A percentile compares a stretch with the other conserved stretches of the same genome.
phyloP scores from a whole-genome alignment of 2,329 filamentous ascomycete genomes.

The Didymella glomerata region DNA sequence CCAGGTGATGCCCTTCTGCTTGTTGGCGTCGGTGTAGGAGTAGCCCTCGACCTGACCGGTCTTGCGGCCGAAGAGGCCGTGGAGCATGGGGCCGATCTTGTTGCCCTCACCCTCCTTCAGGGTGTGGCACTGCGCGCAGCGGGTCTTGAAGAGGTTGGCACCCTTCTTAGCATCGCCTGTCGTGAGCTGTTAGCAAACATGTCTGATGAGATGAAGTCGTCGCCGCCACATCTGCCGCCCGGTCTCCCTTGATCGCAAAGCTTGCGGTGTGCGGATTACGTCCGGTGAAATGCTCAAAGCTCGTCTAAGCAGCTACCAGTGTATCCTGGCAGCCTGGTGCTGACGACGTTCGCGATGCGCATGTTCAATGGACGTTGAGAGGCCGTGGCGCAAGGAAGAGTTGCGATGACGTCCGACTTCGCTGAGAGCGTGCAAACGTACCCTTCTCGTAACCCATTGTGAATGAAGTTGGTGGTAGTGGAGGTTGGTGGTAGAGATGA shows the following conservation, averaged over 20 bases:
- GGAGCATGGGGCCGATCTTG: constrained; percentile 97
- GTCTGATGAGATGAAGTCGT: constrained; percentile 10
- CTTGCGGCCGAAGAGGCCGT: constrained; percentile 98
- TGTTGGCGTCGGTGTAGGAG: constrained; percentile 99
- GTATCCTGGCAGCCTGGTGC: constrained; percentile 15
- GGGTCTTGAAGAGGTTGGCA: constrained; percentile 98
- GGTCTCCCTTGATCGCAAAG: constrained; percentile 40
- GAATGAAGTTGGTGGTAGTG: constrained; percentile 33
- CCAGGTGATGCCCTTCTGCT: constrained; percentile 93
- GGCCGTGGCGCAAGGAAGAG: constrained; percentile 29
- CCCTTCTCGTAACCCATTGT: constrained; percentile 54
- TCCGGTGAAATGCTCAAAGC: constrained; percentile 20
- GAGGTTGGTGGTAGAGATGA: constrained; percentile 28
- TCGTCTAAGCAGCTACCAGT: constrained; percentile 7
- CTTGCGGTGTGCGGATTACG: constrained; percentile 27
- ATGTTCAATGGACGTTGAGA: constrained; percentile 37
- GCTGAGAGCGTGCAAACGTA: constrained; percentile 39
- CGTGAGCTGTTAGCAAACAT: constrained; percentile 33
- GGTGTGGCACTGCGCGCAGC: constrained; percentile 99
- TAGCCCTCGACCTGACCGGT: constrained; percentile 90
- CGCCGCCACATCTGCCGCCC: constrained; percentile 23
- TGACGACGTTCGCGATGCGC: constrained; percentile 24
- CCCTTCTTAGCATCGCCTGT: constrained; percentile 94
- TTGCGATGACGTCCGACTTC: constrained; percentile 43
- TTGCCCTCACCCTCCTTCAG: constrained; percentile 88